Evolutionary conservation across 805 yeast genomes (phyloP), one percentile per base, ranked within the genome.

Genomic region (Saccharomyces mikatae): DNA sequence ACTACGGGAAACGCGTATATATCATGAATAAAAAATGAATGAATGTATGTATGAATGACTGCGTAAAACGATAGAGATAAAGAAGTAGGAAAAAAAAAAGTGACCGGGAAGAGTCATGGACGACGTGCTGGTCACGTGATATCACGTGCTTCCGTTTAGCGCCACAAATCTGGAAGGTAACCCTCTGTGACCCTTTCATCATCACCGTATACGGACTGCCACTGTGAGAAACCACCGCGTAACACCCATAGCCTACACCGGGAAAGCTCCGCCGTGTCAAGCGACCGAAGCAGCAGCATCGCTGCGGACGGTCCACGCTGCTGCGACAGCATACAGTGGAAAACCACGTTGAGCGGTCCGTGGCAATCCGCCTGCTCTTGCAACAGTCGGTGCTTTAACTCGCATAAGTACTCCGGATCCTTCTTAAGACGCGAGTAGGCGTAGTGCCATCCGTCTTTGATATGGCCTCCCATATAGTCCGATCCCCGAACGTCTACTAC

Each of bases 261-360:
- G 6, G 69, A 63, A 67, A 55, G 51, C 4, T 67, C 61, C 3
- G 58, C 66, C 2, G 64, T 68, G 5, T 58, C 53, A 29, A 69
- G 47, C n/a, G 50, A 30, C 54, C 81, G 58, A 48, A 71, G 58
- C 62, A 86, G 86, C 61, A 74, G 75, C 70, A 83, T 71, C 0
- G 97, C 90, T 3, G 96, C 80, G 3, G 87, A 75, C 0, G 98
- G 98, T 0, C 98, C 98, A 52, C 99, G 75, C 56, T 86, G 95
- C 69, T 94, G 98, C 2, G 95, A 85, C 30, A 87, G 75, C 29
- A 91, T 90, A 69, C 99, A 92, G 68, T 94, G 97, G 72, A 92
- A 94, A 0, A 94, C 86, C 11, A 67, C 66, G 41, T 63, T 58
- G 48, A 62, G 51, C 1, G 55, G 72, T 6, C 70, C 64, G 3